phyloP scores from a whole-genome alignment of 1,284 basidiomycete species.

The Ustilago esculenta region DNA sequence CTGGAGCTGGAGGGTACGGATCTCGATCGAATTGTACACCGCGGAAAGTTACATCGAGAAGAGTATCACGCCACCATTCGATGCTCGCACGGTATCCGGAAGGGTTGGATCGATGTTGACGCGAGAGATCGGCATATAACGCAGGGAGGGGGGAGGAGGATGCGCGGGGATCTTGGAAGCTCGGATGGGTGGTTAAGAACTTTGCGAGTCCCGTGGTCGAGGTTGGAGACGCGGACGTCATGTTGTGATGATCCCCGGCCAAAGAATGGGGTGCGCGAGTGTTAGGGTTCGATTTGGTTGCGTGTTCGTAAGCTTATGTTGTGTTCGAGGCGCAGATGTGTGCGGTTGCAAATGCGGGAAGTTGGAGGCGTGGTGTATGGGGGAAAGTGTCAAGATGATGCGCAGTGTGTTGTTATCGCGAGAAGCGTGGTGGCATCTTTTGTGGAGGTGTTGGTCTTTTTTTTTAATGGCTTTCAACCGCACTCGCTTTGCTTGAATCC shows the following conservation, averaged over 20 bases:
- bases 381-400: conserved; percentile 2
- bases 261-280: too few species aligned
- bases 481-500: too few species aligned
- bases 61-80: conserved; percentile 83
- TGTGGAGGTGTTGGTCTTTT: conserved; percentile 45
- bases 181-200: conserved; percentile 36
- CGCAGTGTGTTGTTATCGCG: background rate
- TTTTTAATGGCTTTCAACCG: background rate
- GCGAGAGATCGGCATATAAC: conserved; percentile 85
- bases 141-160: conserved; percentile 72
- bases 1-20: too few species aligned
- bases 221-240: background rate
- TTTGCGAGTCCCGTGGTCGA: conserved; percentile 2
- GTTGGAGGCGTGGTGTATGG: background rate
- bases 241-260: too few species aligned
- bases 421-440: too few species aligned
- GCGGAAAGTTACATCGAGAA: conserved; percentile 73
- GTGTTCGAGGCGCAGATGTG: too few species aligned
- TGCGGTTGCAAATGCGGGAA: background rate
- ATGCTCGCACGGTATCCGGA: conserved; percentile 81
- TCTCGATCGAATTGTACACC: conserved; percentile 32
- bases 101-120: conserved; percentile 84
- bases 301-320: too few species aligned
- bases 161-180: conserved; percentile 28
- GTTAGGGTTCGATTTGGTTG: too few species aligned